Conservation (phyloP, 2,329 filamentous ascomycete species). For the Apiospora koreana region DNA sequence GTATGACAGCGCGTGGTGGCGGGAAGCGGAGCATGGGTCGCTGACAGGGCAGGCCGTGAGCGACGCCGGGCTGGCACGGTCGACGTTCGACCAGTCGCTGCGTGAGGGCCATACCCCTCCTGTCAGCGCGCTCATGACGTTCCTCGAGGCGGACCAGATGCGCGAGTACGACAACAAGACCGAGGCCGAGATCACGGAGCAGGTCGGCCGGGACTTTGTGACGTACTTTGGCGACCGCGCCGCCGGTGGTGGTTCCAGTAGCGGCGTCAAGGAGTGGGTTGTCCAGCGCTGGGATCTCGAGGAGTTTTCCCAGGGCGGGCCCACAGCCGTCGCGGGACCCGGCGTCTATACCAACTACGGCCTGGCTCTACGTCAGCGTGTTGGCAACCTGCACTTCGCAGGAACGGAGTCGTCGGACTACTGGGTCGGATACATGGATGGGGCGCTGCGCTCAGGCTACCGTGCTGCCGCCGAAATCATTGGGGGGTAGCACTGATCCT, state of each 20-base stretch:
- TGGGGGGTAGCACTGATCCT: not conserved
- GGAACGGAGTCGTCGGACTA: slow-evolving; percentile 8
- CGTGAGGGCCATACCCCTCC: not conserved
- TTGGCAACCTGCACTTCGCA: slow-evolving; percentile 9
- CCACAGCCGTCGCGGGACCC: not conserved
- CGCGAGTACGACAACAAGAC: slow-evolving; percentile 6
- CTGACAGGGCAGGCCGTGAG: not conserved
- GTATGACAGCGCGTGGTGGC: not conserved
- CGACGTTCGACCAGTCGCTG: slow-evolving; percentile 6
- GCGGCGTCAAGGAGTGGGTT: not conserved
- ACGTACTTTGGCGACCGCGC: not conserved
- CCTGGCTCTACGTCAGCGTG: not conserved
- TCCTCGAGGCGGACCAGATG: not conserved
- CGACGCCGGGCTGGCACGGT: not conserved
- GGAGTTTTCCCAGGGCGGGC: slow-evolving; percentile 10
- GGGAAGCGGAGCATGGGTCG: not conserved
- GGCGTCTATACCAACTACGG: not conserved
- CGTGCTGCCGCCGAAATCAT: slow-evolving; percentile 12
- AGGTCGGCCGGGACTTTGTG: not conserved
- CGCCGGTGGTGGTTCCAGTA: too few relatives aligned
- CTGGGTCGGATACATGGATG: slow-evolving; percentile 11
- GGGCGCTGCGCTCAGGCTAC: slow-evolving; percentile 8
- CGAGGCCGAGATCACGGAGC: not conserved
- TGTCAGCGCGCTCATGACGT: not conserved
- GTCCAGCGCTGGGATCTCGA: slow-evolving; percentile 3